These are phyloP conservation scores for Trametopsis cervina DNA, from an alignment of 768 basidiomycete genomes.

Conservation along the genomic window DNA sequence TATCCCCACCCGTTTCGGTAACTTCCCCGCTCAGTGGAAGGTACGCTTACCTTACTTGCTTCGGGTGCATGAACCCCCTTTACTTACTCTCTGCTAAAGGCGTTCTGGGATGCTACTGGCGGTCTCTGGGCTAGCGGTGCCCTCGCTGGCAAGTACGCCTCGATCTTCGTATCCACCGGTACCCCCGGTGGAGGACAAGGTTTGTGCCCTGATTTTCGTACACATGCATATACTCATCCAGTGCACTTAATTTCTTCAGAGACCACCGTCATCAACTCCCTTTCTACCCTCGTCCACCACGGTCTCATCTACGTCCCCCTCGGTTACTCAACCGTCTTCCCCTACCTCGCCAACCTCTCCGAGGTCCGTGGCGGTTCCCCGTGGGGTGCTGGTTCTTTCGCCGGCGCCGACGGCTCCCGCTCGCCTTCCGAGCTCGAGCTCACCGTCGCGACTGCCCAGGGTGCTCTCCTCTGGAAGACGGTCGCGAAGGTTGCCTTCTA, in stretches of 20 bases:
- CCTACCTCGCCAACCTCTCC: constrained; percentile 31
- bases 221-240: not conserved
- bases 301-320: constrained; percentile 48
- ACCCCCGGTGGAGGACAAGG: constrained; percentile 78
- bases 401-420: constrained; percentile 48
- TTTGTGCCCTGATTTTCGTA: not conserved
- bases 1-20: constrained; percentile 76
- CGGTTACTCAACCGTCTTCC: constrained; percentile 39
- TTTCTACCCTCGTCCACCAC: constrained; percentile 49
- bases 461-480: constrained; percentile 11
- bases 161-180: constrained; percentile 68
- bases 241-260: constrained; percentile 15
- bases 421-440: constrained; percentile 23
- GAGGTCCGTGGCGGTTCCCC: constrained; percentile 55
- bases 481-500: constrained; percentile 13
- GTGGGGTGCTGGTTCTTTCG: constrained; percentile 75
- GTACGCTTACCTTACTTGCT: constrained; percentile 25
- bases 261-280: constrained; percentile 28
- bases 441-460: constrained; percentile 9
- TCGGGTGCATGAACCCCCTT: no score
- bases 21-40: constrained; percentile 77
- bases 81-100: constrained; percentile 26
- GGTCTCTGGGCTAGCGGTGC: constrained; percentile 51
- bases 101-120: constrained; percentile 76
- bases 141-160: constrained; percentile 69